Base-by-base conservation (phyloP, 805 yeast species). In the Spathaspora boniae region DNA sequence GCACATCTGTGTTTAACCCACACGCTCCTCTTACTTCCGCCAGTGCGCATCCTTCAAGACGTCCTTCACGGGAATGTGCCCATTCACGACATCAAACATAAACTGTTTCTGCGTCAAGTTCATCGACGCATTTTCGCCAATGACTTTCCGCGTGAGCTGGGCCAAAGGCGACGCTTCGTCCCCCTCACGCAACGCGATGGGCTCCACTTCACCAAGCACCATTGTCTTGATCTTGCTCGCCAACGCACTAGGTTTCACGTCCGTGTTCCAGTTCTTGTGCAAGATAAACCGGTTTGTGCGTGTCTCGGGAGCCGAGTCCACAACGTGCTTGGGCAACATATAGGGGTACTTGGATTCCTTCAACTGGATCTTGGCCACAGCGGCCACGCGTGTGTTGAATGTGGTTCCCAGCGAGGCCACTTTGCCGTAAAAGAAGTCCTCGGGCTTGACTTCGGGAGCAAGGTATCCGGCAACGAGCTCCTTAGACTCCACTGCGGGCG, bases 311-410 rank as follows among this genome's bases (percentile, higher is more conserved):
- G 46, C 50, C 31, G 38, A 31, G 19, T 60, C 58, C 26, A 67
- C 51, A 26, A 66, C 46, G 8, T 53, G 31, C 39, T 46, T 53
- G 15, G 73, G 71, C 39, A 67, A 48, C 39, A 48, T 47, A 51
- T 55, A 68, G 4, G 73, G 73, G 46, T 65, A 68, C 31, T 65
- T 60, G 14, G 71, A 63, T 29, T 52, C 51, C 32, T 62, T 39
- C 42, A 68, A 57, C 20, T 56, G 47, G 26, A 60, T 57, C 48
- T 68, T 68, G 36, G 68, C 53, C 31, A 68, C 56, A 29, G 70
- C 61, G 2, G 70, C 66, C 8, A 65, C 56, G 43, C 72, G 53
- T 6, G 66, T 48, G 14, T 56, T 41, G 8, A 53, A 37, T 22
- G 55, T 39, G 5, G 60, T 39, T 41, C 53, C 53, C 29, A 59